phyloP scores from a whole-genome alignment of 192 early-diverging fungal genomes.

The Backusella luteola region DNA sequence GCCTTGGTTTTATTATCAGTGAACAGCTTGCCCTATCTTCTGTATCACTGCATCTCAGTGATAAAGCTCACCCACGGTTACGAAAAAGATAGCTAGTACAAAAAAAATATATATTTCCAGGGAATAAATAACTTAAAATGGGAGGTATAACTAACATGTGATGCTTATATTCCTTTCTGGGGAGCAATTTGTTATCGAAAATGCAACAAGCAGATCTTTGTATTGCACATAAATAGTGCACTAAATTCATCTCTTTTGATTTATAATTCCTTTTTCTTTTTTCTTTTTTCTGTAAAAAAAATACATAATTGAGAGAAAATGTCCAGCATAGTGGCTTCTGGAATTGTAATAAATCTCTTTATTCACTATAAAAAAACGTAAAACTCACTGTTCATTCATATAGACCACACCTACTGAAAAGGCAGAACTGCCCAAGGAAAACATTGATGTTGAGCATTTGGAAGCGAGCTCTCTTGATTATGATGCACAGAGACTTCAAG shows the following conservation, averaged over 20 bases:
- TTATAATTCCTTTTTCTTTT: background rate
- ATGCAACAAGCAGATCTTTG: background rate
- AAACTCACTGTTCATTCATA: background rate
- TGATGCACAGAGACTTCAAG: conserved; percentile 42
- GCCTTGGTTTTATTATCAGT: background rate
- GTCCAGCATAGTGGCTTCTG: background rate
- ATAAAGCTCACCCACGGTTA: background rate
- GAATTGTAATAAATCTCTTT: background rate
- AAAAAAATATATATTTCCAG: background rate
- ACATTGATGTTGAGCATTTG: background rate
- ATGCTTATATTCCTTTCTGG: background rate
- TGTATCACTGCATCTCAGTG: background rate
- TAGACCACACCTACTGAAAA: background rate
- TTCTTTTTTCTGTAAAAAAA: background rate
- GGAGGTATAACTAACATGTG: background rate
- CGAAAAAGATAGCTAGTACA: background rate
- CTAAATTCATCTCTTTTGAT: background rate
- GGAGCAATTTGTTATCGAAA: background rate
- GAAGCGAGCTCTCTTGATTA: conserved; percentile 14
- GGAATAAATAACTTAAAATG: background rate
- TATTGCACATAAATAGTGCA: background rate
- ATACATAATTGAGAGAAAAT: background rate
- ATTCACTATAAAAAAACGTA: background rate
- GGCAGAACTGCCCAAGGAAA: background rate
- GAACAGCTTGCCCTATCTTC: background rate